Conservation (phyloP, 2,329 filamentous ascomycete genomes). For the Bertia moriformis region DNA sequence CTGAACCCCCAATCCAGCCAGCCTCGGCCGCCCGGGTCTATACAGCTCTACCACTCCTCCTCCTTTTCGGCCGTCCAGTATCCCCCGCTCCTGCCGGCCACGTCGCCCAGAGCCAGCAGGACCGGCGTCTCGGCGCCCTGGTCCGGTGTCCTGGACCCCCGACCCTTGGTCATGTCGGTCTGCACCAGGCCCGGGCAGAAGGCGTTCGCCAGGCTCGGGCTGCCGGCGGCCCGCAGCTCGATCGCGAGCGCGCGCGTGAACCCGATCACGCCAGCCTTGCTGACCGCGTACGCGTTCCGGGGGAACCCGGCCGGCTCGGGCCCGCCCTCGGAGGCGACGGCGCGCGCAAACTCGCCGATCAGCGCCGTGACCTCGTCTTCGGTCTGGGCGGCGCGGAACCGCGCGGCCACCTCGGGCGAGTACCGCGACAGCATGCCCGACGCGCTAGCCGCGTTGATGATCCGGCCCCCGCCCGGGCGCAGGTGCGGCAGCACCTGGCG, state of each 20-base stretch:
- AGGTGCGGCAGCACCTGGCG: slow-evolving; percentile 28
- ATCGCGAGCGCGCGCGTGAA: slow-evolving; percentile 20
- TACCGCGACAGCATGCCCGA: slow-evolving; percentile 28
- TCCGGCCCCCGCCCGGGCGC: slow-evolving; percentile 23
- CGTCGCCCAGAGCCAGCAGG: slow-evolving; percentile 21
- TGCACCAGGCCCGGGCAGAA: slow-evolving; percentile 27
- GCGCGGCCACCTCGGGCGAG: slow-evolving; percentile 20
- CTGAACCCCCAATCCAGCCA: too few relatives aligned
- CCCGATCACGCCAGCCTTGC: slow-evolving; percentile 26
- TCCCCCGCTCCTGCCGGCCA: slow-evolving; percentile 15
- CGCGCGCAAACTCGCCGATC: slow-evolving; percentile 30
- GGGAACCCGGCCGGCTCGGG: slow-evolving; percentile 31
- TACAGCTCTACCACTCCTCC: slow-evolving; percentile 20
- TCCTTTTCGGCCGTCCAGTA: slow-evolving; percentile 23
- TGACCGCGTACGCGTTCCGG: slow-evolving; percentile 28
- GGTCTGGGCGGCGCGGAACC: slow-evolving; percentile 23
- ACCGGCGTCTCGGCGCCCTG: slow-evolving; percentile 27
- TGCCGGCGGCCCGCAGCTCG: slow-evolving; percentile 22
- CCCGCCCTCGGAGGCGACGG: too few relatives aligned
- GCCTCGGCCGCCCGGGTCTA: too few relatives aligned
- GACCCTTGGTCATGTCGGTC: slow-evolving; percentile 28
- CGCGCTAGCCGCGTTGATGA: slow-evolving; percentile 32
- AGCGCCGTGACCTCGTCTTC: slow-evolving; percentile 26
- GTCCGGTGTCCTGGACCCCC: slow-evolving; percentile 22
- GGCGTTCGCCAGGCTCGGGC: slow-evolving; percentile 22